Evolutionary conservation across 2,329 filamentous ascomycete genomes (phyloP), one percentile per base, ranked within the genome.

Genomic region (Paecilomyces fulvus): DNA sequence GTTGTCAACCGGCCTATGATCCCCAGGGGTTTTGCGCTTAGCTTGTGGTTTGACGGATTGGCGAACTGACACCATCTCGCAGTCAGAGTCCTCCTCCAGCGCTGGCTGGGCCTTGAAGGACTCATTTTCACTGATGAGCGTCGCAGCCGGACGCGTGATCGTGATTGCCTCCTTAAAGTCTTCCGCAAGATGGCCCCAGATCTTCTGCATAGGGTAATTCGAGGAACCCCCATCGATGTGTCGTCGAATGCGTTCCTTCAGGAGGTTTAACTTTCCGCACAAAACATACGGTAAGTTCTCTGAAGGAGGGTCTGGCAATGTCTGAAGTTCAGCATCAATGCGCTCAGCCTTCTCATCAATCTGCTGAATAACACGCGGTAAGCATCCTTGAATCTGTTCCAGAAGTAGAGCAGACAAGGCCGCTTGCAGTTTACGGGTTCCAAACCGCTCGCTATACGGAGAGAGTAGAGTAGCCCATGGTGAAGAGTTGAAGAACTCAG

Each of bases 241-340:
- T 0, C 75, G 72, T 3, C 79, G 75, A 0, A 90, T 76, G 0
- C 75, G 66, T 0, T 76, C 72, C 0, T 81, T 79, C 58, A 92
- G 85, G 0, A 73, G 74, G 11, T 77, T 75, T 0, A 92, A 67
- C 10, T 83, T 81, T 1, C 80, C 79, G 20, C 80, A 79, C 0
- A 95, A 79, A 9, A 85, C 82, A 0, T 85, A 75, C n/a, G 85
- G 80, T 0, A 90, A 81, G 49, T 90, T 89, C 0, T 76, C 71
- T 0, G 71, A 71, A 0, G 87, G 86, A 0, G 89, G 80, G 37
- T 89, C 86, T 0, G 88, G 88, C 0, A 92, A 78, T 0, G 71
- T 73, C 0, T 67, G 60, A 0, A 95, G 77, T 56, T 87, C 74
- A 0, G 65, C 62, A 1, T 83, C 75, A 1, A 91, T 82, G 0